Conservation (phyloP, 2,329 filamentous ascomycete genomes). For the Exophiala bonariae region DNA sequence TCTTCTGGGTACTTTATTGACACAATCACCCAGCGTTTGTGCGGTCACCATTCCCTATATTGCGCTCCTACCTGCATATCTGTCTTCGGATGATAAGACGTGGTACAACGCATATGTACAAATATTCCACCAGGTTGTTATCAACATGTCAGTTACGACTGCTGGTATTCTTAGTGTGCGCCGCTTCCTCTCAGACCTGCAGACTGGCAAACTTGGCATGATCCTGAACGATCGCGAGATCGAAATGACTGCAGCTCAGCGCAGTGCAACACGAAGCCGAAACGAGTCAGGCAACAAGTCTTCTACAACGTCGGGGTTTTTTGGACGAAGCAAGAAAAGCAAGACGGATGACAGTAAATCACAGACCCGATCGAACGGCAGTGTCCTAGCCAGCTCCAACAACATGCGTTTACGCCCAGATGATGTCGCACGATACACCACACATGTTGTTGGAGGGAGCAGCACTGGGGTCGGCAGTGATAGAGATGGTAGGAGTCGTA, state of each 20-base stretch:
- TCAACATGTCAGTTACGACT: slow-evolving; percentile 2
- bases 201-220: background rate
- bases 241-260: background rate
- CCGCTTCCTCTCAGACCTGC: slow-evolving; percentile 1
- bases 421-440: background rate
- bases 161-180: slow-evolving; percentile 2
- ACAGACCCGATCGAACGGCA: background rate
- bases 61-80: background rate
- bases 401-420: slow-evolving; percentile 1
- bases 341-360: background rate
- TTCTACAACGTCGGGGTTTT: background rate
- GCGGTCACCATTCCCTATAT: slow-evolving; percentile 1
- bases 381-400: background rate
- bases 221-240: slow-evolving; percentile 1
- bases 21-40: background rate
- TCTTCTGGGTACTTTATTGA: background rate
- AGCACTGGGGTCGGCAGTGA: background rate
- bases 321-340: background rate
- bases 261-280: background rate
- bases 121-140: slow-evolving; percentile 4
- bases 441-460: slow-evolving; percentile 2
- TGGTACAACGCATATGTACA: slow-evolving; percentile 2
- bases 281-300: background rate
- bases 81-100: slow-evolving; percentile 3
- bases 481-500: slow-evolving; percentile 1